phyloP scores from a whole-genome alignment of 2,329 filamentous ascomycete species.

The Daldinia eschscholtzii region DNA sequence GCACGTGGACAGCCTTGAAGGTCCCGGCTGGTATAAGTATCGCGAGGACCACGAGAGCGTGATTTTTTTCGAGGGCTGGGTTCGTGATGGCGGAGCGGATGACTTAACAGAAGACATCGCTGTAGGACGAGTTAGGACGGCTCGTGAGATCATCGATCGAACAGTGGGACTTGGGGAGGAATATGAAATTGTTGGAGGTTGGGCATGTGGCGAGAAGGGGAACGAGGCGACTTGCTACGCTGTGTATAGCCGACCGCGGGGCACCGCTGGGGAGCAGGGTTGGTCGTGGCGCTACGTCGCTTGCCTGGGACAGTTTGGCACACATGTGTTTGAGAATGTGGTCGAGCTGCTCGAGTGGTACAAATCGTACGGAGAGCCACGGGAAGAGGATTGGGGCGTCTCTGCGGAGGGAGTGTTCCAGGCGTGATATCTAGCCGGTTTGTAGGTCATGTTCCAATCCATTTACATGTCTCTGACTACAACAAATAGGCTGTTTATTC shows the following conservation, averaged over 20 bases:
- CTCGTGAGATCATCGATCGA: too few relatives aligned
- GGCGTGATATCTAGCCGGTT: not conserved
- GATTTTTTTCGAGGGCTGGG: too few relatives aligned
- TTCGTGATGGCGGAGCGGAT: too few relatives aligned
- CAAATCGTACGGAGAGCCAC: not conserved
- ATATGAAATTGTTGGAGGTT: conserved; percentile 4
- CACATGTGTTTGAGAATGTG: conserved; percentile 14
- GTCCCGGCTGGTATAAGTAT: too few relatives aligned
- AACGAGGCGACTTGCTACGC: conserved; percentile 12
- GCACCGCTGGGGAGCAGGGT: not conserved
- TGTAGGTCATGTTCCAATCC: not conserved
- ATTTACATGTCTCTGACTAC: not conserved
- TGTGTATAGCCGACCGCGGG: not conserved
- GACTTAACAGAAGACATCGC: too few relatives aligned
- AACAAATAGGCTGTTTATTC: conserved; percentile 10
- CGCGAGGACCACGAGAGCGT: too few relatives aligned
- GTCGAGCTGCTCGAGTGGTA: conserved; percentile 14
- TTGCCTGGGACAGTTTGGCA: conserved; percentile 12
- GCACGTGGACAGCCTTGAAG: too few relatives aligned
- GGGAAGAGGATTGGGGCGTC: not conserved
- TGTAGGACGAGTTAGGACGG: too few relatives aligned
- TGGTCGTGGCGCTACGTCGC: conserved; percentile 16
- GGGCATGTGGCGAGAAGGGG: conserved; percentile 1
- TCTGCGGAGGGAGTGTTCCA: not conserved
- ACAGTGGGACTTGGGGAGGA: not conserved